These are phyloP conservation scores for Colletotrichum zoysiae DNA, from an alignment of 2,329 filamentous ascomycete genomes.

Conservation along the genomic window DNA sequence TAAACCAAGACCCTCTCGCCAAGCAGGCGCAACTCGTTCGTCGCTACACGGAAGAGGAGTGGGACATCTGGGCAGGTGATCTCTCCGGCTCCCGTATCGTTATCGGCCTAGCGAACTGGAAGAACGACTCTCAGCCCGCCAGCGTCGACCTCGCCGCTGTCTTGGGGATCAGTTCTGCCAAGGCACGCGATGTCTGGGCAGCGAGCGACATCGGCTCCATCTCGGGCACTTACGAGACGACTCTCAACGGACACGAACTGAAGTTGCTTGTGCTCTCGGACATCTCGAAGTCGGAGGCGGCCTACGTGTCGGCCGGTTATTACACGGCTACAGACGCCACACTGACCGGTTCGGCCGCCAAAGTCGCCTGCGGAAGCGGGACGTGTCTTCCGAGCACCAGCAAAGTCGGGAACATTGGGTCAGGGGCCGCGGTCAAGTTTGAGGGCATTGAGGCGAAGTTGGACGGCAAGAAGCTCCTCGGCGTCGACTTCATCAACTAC, in stretches of 20 bases:
- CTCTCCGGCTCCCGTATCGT: conserved; percentile 59
- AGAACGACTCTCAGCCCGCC: conserved; percentile 56
- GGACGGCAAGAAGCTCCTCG: conserved; percentile 55
- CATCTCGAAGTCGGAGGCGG: conserved; percentile 45
- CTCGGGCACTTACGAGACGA: conserved; percentile 49
- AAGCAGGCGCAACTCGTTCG: conserved; percentile 63
- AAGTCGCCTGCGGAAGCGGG: conserved; percentile 51
- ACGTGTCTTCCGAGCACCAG: conserved; percentile 58
- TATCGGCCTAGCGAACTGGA: conserved; percentile 64
- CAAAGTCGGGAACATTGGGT: conserved; percentile 57
- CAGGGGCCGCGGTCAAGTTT: conserved; percentile 54
- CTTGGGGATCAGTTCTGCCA: conserved; percentile 54
- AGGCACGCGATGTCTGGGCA: conserved; percentile 57
- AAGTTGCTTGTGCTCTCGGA: conserved; percentile 54
- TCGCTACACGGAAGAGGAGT: conserved; percentile 61
- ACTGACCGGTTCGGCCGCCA: conserved; percentile 49
- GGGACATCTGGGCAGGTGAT: conserved; percentile 64
- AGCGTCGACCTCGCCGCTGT: conserved; percentile 56
- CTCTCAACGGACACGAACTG: conserved; percentile 55
- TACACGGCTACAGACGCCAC: conserved; percentile 56
- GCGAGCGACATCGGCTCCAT: conserved; percentile 49
- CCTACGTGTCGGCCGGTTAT: conserved; percentile 54
- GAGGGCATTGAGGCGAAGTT: conserved; percentile 48
- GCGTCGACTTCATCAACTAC: conserved; percentile 66
- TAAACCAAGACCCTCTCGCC: conserved; percentile 69